Percentiles rank a stretch among this genome's conserved stretches.
Conservation (phyloP, 2,329 filamentous ascomycete species). For the Venturia aucupariae region DNA sequence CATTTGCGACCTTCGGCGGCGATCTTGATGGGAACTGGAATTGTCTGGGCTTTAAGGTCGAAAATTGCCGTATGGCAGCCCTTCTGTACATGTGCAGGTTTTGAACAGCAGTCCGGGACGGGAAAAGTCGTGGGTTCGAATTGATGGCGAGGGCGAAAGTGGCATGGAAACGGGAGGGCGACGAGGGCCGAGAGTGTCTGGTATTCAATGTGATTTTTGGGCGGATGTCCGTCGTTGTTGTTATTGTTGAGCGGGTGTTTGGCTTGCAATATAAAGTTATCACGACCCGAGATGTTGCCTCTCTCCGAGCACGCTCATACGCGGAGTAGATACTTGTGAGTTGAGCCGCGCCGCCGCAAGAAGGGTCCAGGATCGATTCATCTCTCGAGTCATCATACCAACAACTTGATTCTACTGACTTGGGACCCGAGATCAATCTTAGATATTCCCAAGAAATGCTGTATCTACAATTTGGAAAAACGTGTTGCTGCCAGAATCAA, state of each 20-base stretch:
- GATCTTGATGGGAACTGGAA: conserved; percentile 3
- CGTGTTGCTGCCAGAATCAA: too few relatives aligned
- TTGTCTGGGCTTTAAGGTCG: conserved; percentile 1
- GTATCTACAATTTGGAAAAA: too few relatives aligned
- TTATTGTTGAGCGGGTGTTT: background rate
- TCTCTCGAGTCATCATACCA: too few relatives aligned
- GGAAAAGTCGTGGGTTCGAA: background rate
- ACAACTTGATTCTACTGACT: too few relatives aligned
- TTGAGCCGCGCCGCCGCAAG: too few relatives aligned
- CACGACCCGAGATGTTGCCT: too few relatives aligned
- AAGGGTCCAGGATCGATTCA: too few relatives aligned
- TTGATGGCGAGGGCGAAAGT: background rate
- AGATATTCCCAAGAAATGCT: too few relatives aligned
- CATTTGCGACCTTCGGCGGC: background rate
- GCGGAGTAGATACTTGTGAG: too few relatives aligned
- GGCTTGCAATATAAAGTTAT: too few relatives aligned
- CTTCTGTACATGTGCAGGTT: conserved; percentile 12
- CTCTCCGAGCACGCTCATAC: too few relatives aligned
- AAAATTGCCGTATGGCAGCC: conserved; percentile 9
- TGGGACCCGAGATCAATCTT: too few relatives aligned
- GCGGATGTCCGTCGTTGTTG: background rate
- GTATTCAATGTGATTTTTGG: background rate
- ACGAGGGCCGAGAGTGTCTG: background rate
- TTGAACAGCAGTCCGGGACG: background rate
- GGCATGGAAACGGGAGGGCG: background rate